A percentile compares a stretch with the other conserved stretches of the same genome.
phyloP scores from a whole-genome alignment of 208 protist genomes.

The Leishmania tropica region DNA sequence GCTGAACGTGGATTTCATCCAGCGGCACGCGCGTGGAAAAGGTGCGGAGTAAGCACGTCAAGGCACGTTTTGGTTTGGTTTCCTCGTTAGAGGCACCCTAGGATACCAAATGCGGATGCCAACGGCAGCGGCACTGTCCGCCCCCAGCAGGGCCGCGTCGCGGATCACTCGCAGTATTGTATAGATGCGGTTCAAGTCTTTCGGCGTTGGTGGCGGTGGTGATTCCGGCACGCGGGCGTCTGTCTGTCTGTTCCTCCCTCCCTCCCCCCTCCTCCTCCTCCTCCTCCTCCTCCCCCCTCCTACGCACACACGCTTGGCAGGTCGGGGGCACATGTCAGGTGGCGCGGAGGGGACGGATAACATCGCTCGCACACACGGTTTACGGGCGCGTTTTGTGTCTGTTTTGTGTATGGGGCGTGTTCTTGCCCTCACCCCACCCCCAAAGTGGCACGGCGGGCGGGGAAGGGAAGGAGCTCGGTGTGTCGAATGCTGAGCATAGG shows the following conservation, averaged over 20 bases:
- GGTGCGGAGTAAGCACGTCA: background rate
- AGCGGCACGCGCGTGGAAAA: background rate
- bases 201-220: background rate
- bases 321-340: background rate
- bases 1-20: conserved; percentile 54
- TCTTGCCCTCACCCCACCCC: too few species aligned
- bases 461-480: background rate
- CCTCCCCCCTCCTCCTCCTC: background rate
- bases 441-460: too few species aligned
- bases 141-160: background rate
- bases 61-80: background rate
- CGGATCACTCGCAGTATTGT: background rate
- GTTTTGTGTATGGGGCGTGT: too few species aligned
- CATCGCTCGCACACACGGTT: background rate
- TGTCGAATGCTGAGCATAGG: background rate
- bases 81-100: background rate
- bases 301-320: background rate
- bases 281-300: background rate
- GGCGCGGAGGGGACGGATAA: background rate
- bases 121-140: background rate
- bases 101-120: background rate
- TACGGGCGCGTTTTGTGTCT: background rate
- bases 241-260: background rate
- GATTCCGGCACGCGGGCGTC: background rate
- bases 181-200: background rate